A percentile compares a stretch with the other conserved stretches of the same genome.
Evolutionary conservation across 208 protist species (phyloP).

Genomic region (Trypanosoma boissoni): DNA sequence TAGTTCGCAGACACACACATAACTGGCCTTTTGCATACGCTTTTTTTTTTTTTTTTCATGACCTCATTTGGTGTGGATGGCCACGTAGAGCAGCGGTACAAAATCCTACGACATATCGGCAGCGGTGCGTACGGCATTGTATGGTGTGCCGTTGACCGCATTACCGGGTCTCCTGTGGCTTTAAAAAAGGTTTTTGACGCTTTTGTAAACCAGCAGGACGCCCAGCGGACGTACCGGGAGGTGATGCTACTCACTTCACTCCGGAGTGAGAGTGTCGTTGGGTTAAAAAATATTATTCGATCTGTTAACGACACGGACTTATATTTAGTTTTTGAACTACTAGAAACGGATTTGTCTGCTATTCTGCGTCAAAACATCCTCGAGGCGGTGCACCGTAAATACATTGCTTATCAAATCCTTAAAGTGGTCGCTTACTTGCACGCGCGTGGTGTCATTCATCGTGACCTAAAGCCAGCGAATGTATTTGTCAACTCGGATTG

Average conservation of each 20-base stretch:
- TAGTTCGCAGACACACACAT: no score
- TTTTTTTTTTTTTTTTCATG: conserved; percentile 33
- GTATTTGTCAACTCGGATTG: conserved; percentile 93
- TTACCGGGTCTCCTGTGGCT: conserved; percentile 83
- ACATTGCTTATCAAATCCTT: conserved; percentile 95
- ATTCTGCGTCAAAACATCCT: conserved; percentile 96
- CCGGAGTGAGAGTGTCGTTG: conserved; percentile 91
- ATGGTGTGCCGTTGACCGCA: conserved; percentile 91
- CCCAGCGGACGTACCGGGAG: conserved; percentile 95
- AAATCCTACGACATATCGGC: conserved; percentile 92
- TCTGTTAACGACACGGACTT: conserved; percentile 96
- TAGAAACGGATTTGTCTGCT: conserved; percentile 92
- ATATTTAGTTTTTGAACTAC: conserved; percentile 97
- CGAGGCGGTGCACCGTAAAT: conserved; percentile 92
- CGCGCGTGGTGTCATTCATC: conserved; percentile 83
- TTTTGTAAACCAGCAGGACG: conserved; percentile 92
- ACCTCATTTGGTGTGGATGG: conserved; percentile 82
- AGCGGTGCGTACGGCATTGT: conserved; percentile 96
- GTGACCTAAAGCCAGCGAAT: conserved; percentile 93
- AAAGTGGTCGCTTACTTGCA: conserved; percentile 94
- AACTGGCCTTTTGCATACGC: no score
- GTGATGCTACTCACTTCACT: conserved; percentile 94
- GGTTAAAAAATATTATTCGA: conserved; percentile 94
- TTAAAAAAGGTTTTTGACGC: conserved; percentile 98
- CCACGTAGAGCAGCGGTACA: conserved; percentile 92